These are phyloP conservation scores for Flammula alnicola DNA, from an alignment of 1,284 basidiomycete species.

Conservation along the genomic window DNA sequence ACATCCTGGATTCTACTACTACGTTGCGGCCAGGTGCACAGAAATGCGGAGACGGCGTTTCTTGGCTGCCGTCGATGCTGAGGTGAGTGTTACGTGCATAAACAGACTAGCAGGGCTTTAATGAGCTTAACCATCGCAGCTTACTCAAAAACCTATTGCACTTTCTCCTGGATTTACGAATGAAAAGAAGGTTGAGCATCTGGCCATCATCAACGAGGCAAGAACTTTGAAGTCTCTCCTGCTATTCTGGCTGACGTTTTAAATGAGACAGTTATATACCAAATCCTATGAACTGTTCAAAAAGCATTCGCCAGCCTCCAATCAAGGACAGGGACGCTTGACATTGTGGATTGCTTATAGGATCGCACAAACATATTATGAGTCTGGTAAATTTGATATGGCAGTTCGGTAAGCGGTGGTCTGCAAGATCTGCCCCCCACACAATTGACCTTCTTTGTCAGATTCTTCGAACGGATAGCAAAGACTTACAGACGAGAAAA, in stretches of 20 bases:
- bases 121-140: slow-evolving; percentile 20
- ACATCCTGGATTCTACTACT: slow-evolving; percentile 91
- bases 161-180: slow-evolving; percentile 72
- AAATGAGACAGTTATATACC: slow-evolving; percentile 73
- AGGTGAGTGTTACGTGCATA: slow-evolving; percentile 44
- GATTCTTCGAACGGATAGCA: slow-evolving; percentile 89
- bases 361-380: slow-evolving; percentile 84
- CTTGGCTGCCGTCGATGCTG: slow-evolving; percentile 59
- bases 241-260: background rate
- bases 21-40: slow-evolving; percentile 84
- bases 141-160: slow-evolving; percentile 33
- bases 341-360: slow-evolving; percentile 86
- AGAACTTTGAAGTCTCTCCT: slow-evolving; percentile 15
- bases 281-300: slow-evolving; percentile 92
- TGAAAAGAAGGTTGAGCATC: slow-evolving; percentile 89
- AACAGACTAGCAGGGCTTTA: background rate
- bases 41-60: slow-evolving; percentile 75
- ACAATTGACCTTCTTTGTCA: slow-evolving; percentile 33
- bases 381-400: slow-evolving; percentile 79
- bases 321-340: slow-evolving; percentile 65
- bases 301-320: slow-evolving; percentile 55
- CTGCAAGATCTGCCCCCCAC: background rate
- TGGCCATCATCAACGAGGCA: slow-evolving; percentile 82
- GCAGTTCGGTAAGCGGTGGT: slow-evolving; percentile 79
- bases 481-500: slow-evolving; percentile 82